Base-by-base conservation (phyloP, 2,329 filamentous ascomycete genomes). In the Trichoderma guizhouense region DNA sequence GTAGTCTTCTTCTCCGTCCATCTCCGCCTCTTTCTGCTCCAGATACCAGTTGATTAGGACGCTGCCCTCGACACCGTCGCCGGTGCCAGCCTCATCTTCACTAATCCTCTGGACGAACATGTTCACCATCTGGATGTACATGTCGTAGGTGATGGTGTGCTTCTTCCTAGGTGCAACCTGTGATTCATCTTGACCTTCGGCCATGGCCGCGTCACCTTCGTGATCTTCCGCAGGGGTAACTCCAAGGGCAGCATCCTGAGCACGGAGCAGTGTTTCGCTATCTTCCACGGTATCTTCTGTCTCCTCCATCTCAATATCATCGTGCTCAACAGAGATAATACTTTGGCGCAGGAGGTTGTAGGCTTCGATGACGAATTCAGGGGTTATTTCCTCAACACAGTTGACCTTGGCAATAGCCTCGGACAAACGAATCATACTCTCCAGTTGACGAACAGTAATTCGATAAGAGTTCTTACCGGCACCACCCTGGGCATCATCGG, bases 401-500 rank as follows among this genome's bases (percentile, higher is more conserved):
- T 97, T 98, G 72, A 94, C 94, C 83, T 98, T 98, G 72, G 96
- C 96, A 76, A 99, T 98, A n/a, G 96, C 96, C 82, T 99, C 96
- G 69, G 92, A 95, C 71, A 99, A 85, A 74, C 96, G 94, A 76
- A 99, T 98, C 87, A 99, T 91, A 79, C 92, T 95, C 83, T 99
- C 96, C 2, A 99, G 87, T 82, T 99, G 96, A 79, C 96, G 90
- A 64, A 99, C 96, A 0, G 96, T 99, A 80, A 99, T 99, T 72
- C 96, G 91, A 85, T 99, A 99, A 75, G 93, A 97, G 83, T 98
- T 98, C 78, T 94, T 90, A 73, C 96, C 96, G 64, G 97, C 90
- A 36, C 96, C 96, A 65, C 96, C 96, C 81, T 98, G 95, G 0
- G 95, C 92, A 78, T 99, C 96, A 79, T 98, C 95, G 43, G 93